Evolutionary conservation across 108 stramenopile species (phyloP).

Genomic region (Chaetoceros muelleri): DNA sequence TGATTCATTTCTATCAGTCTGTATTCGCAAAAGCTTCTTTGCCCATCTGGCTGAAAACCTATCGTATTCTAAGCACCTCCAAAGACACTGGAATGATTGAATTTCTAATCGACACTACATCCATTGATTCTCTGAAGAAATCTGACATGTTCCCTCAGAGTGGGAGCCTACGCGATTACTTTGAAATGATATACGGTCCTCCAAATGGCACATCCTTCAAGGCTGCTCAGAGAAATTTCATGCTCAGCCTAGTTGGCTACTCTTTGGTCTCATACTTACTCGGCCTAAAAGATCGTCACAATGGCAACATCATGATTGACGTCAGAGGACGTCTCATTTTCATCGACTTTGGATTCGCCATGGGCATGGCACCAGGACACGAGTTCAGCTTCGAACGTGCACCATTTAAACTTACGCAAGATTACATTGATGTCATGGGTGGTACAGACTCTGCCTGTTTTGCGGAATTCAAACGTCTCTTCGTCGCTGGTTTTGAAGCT

Average conservation of each 20-base stretch:
- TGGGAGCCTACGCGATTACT: constrained; percentile 79
- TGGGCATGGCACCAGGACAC: constrained; percentile 95
- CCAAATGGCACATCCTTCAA: constrained; percentile 67
- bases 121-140: constrained; percentile 94
- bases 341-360: constrained; percentile 99
- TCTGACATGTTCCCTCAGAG: constrained; percentile 72
- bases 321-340: constrained; percentile 88
- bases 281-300: constrained; percentile 98
- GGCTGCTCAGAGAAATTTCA: constrained; percentile 85
- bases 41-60: constrained; percentile 91
- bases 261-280: constrained; percentile 89
- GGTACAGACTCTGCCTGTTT: constrained; percentile 59
- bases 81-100: constrained; percentile 90
- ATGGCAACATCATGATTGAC: constrained; percentile 99
- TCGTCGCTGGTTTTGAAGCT: constrained; percentile 73
- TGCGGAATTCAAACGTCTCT: constrained; percentile 72
- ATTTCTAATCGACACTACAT: constrained; percentile 85
- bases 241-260: constrained; percentile 83
- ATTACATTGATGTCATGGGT: constrained; percentile 94
- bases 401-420: constrained; percentile 94
- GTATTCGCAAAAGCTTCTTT: constrained; percentile 81
- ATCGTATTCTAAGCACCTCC: constrained; percentile 90
- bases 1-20: constrained; percentile 95
- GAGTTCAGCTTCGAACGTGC: constrained; percentile 94
- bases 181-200: constrained; percentile 81